Conservation (phyloP, 768 basidiomycete species). For the Amanita rimosa region DNA sequence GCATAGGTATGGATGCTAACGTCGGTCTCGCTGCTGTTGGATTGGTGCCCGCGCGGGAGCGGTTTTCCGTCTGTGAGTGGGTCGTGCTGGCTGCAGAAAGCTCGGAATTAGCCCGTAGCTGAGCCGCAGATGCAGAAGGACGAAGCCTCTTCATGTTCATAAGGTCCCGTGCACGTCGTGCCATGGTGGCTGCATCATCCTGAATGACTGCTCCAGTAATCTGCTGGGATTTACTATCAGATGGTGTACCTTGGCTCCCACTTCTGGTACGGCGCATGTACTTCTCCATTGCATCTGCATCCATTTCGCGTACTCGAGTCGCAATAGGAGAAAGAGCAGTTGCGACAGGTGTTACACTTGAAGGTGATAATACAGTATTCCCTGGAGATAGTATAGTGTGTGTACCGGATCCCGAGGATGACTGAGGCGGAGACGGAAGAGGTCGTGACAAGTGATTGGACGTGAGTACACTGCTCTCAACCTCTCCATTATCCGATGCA, state of each 20-base stretch:
- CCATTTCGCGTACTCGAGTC: constrained; percentile 70
- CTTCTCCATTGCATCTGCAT: constrained; percentile 83
- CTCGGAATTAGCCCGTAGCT: constrained; percentile 46
- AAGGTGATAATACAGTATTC: constrained; percentile 20
- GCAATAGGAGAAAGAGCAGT: constrained; percentile 68
- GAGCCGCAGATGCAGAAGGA: constrained; percentile 71
- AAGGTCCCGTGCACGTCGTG: constrained; percentile 35
- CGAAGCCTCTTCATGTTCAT: constrained; percentile 50
- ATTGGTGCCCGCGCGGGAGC: constrained; percentile 60
- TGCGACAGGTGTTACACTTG: constrained; percentile 22
- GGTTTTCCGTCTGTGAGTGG: constrained; percentile 31
- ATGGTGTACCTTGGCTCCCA: constrained; percentile 64
- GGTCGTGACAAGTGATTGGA: constrained; percentile 46
- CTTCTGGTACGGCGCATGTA: constrained; percentile 76
- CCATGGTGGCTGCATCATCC: constrained; percentile 41
- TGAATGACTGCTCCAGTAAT: constrained; percentile 41
- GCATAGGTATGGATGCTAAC: constrained; percentile 30
- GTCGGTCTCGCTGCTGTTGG: constrained; percentile 37
- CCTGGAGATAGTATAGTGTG: constrained; percentile 20
- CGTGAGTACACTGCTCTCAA: constrained; percentile 32
- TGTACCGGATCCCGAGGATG: constrained; percentile 31
- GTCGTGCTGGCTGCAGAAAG: constrained; percentile 18
- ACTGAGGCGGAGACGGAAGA: constrained; percentile 47
- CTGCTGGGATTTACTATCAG: constrained; percentile 58
- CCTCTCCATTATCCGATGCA: constrained; percentile 60